Evolutionary conservation across 208 protist species (phyloP), one percentile per base, ranked within the genome.

Genomic region (Trichomonas vaginalis): DNA sequence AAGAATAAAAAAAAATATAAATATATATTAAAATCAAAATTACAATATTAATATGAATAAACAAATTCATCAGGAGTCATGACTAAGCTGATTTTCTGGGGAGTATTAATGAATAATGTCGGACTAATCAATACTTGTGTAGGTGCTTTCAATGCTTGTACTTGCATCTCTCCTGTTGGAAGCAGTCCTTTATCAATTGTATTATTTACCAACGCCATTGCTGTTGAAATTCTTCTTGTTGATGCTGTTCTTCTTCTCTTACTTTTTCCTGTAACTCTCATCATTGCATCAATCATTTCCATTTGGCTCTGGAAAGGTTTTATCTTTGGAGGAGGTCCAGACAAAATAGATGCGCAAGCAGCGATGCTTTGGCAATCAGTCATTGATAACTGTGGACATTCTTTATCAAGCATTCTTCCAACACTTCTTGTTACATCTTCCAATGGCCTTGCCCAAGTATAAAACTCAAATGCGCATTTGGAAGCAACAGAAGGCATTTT

Each of bases 231-330:
- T 88, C 82, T 88, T 32, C 82, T 47, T 88, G 8, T 88, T 32
- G 39, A 23, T 9, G 10, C 32, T 32, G 35, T 4, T 32, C 17
- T 47, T 4, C 32, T 88, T 40, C 35, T 47, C 32, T 4, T 40
- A 6, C 12, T 45, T 40, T 88, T 47, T 88, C 40, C 39, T 47
- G 39, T 14, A 27, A 92, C 86, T 39, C 86, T 48, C 32, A 40
- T 51, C 86, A 92, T 92, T 92, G 21, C 86, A 6, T 92, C 86
- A 0, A 92, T 48, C 86, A 92, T 92, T 51, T 92, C 86, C n/a
- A 35, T 35, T 40, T 92, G 86, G 1, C 45, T 21, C 6, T 40
- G 45, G 15, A 92, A 92, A 39, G 86, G 86, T 15, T n/a, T 42
- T 14, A 92, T 92, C 35, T 48, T 92, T 9, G 86, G 86, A 0